Conservation (phyloP, 2,329 filamentous ascomycete genomes). For the Cercospora sp. region DNA sequence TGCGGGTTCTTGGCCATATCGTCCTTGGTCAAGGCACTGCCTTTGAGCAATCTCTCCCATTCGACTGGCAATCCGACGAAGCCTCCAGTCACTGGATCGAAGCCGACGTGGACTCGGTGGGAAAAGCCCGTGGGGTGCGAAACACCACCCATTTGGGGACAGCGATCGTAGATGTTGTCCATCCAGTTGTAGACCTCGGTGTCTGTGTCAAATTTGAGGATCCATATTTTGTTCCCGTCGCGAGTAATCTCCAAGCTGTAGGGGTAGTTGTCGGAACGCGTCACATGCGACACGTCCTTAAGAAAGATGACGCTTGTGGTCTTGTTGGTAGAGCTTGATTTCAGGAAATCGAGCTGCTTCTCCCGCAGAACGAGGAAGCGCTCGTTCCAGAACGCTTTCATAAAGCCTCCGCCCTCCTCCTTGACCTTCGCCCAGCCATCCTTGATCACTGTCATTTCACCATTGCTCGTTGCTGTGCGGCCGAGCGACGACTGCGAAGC, state of each 20-base stretch:
- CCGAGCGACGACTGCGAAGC: conserved; percentile 44
- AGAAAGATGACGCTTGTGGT: conserved; percentile 81
- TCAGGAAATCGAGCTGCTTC: conserved; percentile 91
- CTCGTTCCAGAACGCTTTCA: conserved; percentile 70
- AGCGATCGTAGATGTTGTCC: conserved; percentile 94
- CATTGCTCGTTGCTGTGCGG: conserved; percentile 43
- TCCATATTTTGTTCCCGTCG: conserved; percentile 80
- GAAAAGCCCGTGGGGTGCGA: conserved; percentile 99
- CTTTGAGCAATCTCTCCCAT: conserved; percentile 95
- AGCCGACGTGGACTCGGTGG: conserved; percentile 94
- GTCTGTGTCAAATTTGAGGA: conserved; percentile 91
- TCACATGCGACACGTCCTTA: conserved; percentile 84
- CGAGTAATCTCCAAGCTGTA: conserved; percentile 94
- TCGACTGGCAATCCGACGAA: conserved; percentile 93
- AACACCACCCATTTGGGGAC: conserved; percentile 95
- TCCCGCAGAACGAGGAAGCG: conserved; percentile 90
- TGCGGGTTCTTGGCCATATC: conserved; percentile 94
- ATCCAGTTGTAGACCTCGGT: conserved; percentile 99
- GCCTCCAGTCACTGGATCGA: conserved; percentile 90
- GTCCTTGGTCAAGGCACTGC: conserved; percentile 95
- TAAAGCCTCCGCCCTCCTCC: conserved; percentile 75
- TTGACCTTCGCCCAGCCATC: conserved; percentile 82
- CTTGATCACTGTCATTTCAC: conserved; percentile 46
- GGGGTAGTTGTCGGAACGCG: conserved; percentile 84
- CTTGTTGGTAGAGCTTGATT: conserved; percentile 78